These are phyloP conservation scores for Eimeria nieschulzi DNA, from an alignment of 169 alveolate species.

Conservation along the genomic window DNA sequence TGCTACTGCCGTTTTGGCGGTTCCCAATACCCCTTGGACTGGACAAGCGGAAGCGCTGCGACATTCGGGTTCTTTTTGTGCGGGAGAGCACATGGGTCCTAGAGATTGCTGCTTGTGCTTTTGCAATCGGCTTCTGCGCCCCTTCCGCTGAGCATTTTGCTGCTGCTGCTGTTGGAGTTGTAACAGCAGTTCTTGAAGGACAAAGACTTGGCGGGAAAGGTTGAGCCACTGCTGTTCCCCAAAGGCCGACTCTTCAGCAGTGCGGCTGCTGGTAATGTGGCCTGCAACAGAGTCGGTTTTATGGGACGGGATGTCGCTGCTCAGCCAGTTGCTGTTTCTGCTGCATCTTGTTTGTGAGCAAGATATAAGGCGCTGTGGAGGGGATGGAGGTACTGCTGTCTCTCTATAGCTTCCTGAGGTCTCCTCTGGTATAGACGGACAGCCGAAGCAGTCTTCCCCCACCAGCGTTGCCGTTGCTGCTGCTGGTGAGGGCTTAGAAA, in stretches of 20 bases:
- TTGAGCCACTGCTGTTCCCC: conserved; percentile 59
- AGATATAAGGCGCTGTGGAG: conserved; percentile 61
- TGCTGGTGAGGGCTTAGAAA: background rate
- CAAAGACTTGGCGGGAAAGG: conserved; percentile 25
- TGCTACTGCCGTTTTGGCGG: too few relatives aligned
- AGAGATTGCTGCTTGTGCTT: too few relatives aligned
- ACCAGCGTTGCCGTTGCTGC: background rate
- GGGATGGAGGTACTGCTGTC: conserved; percentile 10
- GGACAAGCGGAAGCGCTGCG: too few relatives aligned
- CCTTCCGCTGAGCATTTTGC: background rate
- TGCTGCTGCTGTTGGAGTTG: background rate
- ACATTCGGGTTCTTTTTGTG: too few relatives aligned
- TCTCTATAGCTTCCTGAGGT: background rate
- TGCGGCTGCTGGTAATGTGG: background rate
- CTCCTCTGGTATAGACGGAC: conserved; percentile 57
- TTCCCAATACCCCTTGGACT: too few relatives aligned
- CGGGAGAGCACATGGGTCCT: too few relatives aligned
- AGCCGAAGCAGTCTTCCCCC: background rate
- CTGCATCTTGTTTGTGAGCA: conserved; percentile 9
- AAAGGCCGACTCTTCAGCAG: background rate
- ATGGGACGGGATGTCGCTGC: background rate
- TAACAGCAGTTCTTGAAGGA: conserved; percentile 15
- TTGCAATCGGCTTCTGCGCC: background rate
- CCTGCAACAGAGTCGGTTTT: background rate
- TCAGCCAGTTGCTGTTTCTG: background rate